phyloP scores from a whole-genome alignment of 768 basidiomycete species.

The Termitomyces heimii region DNA sequence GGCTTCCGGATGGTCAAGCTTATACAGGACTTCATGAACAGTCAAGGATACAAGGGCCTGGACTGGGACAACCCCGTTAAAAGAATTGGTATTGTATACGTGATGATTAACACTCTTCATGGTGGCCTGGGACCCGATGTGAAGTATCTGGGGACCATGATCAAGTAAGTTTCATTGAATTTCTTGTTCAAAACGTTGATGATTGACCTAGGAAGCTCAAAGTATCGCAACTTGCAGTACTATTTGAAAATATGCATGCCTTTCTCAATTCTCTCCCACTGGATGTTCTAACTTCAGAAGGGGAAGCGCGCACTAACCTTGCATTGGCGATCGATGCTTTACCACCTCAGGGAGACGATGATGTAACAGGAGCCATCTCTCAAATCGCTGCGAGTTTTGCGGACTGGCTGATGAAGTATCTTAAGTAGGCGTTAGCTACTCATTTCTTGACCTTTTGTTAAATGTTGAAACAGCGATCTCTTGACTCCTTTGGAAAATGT shows the following conservation, averaged over 20 bases:
- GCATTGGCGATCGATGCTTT: slow-evolving; percentile 14
- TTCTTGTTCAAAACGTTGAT: background rate
- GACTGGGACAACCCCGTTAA: slow-evolving; percentile 21
- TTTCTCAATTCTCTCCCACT: slow-evolving; percentile 31
- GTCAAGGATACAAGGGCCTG: slow-evolving; percentile 35
- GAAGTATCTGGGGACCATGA: slow-evolving; percentile 38
- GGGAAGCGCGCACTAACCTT: slow-evolving; percentile 18
- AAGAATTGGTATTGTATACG: slow-evolving; percentile 21
- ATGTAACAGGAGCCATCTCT: slow-evolving; percentile 7
- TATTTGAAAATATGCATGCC: slow-evolving; percentile 35
- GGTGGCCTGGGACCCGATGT: slow-evolving; percentile 37
- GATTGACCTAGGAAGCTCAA: slow-evolving; percentile 31
- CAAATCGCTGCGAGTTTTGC: slow-evolving; percentile 27
- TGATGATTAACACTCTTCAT: slow-evolving; percentile 40
- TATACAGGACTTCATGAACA: slow-evolving; percentile 37
- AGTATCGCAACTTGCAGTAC: slow-evolving; percentile 18
- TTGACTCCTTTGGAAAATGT: slow-evolving; percentile 42
- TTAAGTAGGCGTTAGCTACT: slow-evolving; percentile 34
- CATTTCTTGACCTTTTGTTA: background rate
- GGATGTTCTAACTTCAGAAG: slow-evolving; percentile 27
- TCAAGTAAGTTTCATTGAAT: slow-evolving; percentile 31
- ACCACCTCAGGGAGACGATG: slow-evolving; percentile 10
- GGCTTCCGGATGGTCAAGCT: slow-evolving; percentile 20
- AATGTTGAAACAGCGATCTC: slow-evolving; percentile 27
- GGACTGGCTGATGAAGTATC: slow-evolving; percentile 45